Evolutionary conservation across 1,139 yeast genomes (phyloP).

Genomic region (Diutina ranongensis): DNA sequence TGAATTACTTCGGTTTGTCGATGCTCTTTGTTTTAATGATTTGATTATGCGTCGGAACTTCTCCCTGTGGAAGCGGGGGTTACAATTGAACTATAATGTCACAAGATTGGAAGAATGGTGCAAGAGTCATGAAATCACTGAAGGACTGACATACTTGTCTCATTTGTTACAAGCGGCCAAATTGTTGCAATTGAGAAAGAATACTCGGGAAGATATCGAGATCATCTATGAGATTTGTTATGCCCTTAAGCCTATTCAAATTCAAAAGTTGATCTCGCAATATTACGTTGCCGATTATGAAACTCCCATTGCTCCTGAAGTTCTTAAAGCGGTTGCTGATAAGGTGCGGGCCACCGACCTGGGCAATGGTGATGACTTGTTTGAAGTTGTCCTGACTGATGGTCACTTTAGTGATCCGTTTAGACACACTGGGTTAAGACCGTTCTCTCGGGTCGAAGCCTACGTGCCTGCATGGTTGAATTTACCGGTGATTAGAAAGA

Average conservation of each 20-base stretch:
- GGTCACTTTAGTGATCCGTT: conserved; percentile 87
- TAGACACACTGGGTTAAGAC: conserved; percentile 75
- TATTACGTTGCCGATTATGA: conserved; percentile 93
- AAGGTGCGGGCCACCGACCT: conserved; percentile 59
- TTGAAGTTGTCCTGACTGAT: conserved; percentile 57
- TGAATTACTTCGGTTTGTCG: conserved; percentile 78
- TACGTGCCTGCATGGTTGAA: conserved; percentile 94
- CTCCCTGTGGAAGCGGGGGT: conserved; percentile 95
- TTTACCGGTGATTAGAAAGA: conserved; percentile 77
- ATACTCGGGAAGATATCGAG: conserved; percentile 81
- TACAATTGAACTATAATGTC: conserved; percentile 91
- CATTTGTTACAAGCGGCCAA: conserved; percentile 93
- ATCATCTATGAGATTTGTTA: conserved; percentile 92
- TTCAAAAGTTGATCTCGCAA: conserved; percentile 83
- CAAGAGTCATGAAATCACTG: conserved; percentile 84
- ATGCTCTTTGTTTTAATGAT: conserved; percentile 92
- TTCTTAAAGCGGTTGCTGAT: conserved; percentile 74
- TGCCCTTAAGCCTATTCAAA: conserved; percentile 86
- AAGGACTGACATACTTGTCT: conserved; percentile 77
- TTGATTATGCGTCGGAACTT: conserved; percentile 90
- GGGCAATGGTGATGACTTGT: conserved; percentile 47
- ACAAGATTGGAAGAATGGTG: conserved; percentile 99
- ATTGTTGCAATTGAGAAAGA: conserved; percentile 81
- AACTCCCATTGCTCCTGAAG: conserved; percentile 80
- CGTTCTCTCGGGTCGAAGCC: conserved; percentile 83